phyloP scores from a whole-genome alignment of 2,329 filamentous ascomycete genomes.

The Phyllosticta paracitricarpa region DNA sequence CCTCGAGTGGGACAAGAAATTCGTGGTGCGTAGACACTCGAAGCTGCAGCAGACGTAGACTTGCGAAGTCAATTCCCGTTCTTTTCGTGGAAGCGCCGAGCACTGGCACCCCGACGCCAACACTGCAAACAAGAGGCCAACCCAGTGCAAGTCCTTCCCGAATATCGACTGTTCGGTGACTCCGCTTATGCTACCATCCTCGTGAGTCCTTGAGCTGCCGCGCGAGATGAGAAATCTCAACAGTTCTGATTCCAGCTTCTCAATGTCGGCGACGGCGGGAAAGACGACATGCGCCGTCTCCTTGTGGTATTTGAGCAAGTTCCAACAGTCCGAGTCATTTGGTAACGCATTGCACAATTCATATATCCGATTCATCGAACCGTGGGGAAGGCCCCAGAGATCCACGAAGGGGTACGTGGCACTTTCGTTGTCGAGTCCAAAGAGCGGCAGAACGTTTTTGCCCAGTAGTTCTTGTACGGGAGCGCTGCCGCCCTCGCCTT shows the following conservation, averaged over 20 bases:
- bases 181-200: slow-evolving; percentile 29
- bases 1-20: slow-evolving; percentile 52
- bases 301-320: slow-evolving; percentile 48
- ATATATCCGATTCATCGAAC: slow-evolving; percentile 45
- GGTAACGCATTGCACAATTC: slow-evolving; percentile 51
- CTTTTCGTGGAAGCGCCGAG: slow-evolving; percentile 46
- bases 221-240: slow-evolving; percentile 45
- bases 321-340: slow-evolving; percentile 47
- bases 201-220: slow-evolving; percentile 29
- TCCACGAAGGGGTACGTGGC: slow-evolving; percentile 57
- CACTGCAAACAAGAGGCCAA: slow-evolving; percentile 51
- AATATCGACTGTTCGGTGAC: slow-evolving; percentile 47
- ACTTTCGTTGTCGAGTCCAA: slow-evolving; percentile 54
- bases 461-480: slow-evolving; percentile 49
- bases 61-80: slow-evolving; percentile 53
- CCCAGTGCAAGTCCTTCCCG: slow-evolving; percentile 48
- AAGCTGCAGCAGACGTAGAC: slow-evolving; percentile 58
- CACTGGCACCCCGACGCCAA: slow-evolving; percentile 54
- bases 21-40: slow-evolving; percentile 53
- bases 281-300: slow-evolving; percentile 52
- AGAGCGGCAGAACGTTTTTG: slow-evolving; percentile 49
- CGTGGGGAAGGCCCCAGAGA: slow-evolving; percentile 51
- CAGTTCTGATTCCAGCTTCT: slow-evolving; percentile 45
- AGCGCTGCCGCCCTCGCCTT: slow-evolving; percentile 22
- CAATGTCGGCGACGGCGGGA: slow-evolving; percentile 48